These are phyloP conservation scores for Pholiota conissans DNA, from an alignment of 768 basidiomycete genomes.

Conservation along the genomic window DNA sequence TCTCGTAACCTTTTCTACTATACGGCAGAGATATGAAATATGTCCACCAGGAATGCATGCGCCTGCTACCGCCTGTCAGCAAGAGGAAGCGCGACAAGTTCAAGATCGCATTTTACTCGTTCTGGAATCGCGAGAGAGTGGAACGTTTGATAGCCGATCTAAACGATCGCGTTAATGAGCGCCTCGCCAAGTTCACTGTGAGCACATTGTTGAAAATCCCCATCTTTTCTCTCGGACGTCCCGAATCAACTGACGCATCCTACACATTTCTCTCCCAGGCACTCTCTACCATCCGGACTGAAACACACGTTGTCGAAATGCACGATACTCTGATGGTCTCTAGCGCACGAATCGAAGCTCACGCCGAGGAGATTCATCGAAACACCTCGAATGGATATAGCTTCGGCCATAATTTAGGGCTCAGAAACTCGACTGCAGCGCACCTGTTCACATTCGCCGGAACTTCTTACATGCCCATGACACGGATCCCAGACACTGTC, in stretches of 20 bases:
- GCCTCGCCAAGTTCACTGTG: background rate
- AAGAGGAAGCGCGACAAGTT: background rate
- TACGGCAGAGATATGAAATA: background rate
- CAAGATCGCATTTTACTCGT: background rate
- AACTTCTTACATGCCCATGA: too few relatives aligned
- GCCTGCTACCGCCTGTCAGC: background rate
- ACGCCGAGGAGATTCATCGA: background rate
- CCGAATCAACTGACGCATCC: background rate
- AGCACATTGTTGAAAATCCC: background rate
- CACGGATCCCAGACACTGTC: too few relatives aligned
- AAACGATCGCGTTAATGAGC: background rate
- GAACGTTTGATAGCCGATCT: background rate
- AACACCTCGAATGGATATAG: too few relatives aligned
- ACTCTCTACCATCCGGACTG: background rate
- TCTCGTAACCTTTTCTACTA: too few relatives aligned
- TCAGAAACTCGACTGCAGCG: too few relatives aligned
- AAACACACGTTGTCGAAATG: background rate
- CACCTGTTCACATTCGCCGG: too few relatives aligned
- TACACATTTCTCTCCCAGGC: background rate
- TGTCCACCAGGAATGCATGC: background rate
- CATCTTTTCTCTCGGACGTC: background rate
- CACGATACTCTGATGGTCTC: background rate
- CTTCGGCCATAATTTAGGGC: too few relatives aligned
- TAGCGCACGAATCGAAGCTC: background rate
- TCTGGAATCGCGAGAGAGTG: background rate